Evolutionary conservation across 1,284 basidiomycete genomes (phyloP).

Genomic region (Bondarzewia mesenterica): DNA sequence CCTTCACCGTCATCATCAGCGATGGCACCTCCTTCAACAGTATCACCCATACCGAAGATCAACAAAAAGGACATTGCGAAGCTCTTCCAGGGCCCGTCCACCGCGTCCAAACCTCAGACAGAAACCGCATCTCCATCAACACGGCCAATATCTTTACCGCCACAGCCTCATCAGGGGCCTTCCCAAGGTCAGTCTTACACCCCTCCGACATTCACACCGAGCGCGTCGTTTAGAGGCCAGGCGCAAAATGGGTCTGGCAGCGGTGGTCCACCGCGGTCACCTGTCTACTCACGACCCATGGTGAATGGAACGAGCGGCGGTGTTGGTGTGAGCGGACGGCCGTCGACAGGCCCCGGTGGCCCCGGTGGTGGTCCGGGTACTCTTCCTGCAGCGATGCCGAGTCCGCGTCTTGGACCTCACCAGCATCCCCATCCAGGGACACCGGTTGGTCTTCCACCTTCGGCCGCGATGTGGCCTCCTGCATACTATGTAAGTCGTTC

Average conservation of each 20-base stretch:
- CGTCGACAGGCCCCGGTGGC: constrained; percentile 44
- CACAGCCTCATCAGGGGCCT: constrained; percentile 29
- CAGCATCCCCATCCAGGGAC: constrained; percentile 47
- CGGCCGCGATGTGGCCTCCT: constrained; percentile 25
- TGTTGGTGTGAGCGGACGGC: constrained; percentile 42
- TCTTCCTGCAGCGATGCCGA: constrained; percentile 45
- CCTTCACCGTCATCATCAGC: constrained; percentile 29
- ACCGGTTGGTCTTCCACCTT: constrained; percentile 28
- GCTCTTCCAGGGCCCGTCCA: constrained; percentile 53
- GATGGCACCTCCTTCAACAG: constrained; percentile 22
- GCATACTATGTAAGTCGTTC: constrained; percentile 30
- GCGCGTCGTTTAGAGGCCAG: constrained; percentile 18
- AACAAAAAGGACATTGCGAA: constrained; percentile 55
- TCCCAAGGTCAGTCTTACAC: constrained; percentile 35
- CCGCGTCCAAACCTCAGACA: constrained; percentile 29
- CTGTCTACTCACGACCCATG: constrained; percentile 52
- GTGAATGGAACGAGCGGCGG: constrained; percentile 43
- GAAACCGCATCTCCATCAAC: constrained; percentile 32
- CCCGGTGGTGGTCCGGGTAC: constrained; percentile 40
- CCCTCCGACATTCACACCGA: constrained; percentile 32
- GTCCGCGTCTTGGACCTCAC: constrained; percentile 53
- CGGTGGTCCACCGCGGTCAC: constrained; percentile 50
- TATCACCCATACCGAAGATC: constrained; percentile 27
- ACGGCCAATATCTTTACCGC: constrained; percentile 23
- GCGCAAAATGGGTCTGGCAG: constrained; percentile 29